A percentile compares a stretch with the other conserved stretches of the same genome.
phyloP scores from a whole-genome alignment of 164 flowering plant species.

The Dillenia turbinata region DNA sequence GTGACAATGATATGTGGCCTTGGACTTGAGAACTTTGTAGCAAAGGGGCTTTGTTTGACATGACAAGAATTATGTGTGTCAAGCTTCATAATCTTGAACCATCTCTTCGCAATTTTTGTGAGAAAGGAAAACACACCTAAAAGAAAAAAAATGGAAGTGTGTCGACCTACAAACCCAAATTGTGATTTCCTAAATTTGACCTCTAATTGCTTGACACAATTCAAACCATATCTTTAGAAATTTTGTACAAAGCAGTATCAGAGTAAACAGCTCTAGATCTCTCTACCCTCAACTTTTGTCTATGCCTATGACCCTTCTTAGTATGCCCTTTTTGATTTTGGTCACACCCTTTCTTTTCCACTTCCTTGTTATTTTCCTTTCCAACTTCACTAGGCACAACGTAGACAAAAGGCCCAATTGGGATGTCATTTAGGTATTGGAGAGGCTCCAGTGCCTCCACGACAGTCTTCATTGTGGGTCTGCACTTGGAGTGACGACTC shows the following conservation, averaged over 20 bases:
- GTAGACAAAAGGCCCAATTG: slow-evolving; percentile 55
- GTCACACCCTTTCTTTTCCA: slow-evolving; percentile 9
- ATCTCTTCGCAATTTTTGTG: too few species aligned
- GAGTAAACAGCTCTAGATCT: slow-evolving; percentile 43
- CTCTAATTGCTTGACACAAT: slow-evolving; percentile 9
- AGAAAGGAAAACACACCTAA: too few species aligned
- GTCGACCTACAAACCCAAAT: too few species aligned
- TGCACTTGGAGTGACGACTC: slow-evolving; percentile 49
- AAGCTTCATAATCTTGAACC: too few species aligned
- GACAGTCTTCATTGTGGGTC: slow-evolving; percentile 74
- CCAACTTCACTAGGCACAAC: slow-evolving; percentile 29
- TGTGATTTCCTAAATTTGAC: too few species aligned
- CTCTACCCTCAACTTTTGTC: slow-evolving; percentile 9
- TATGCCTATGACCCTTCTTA: slow-evolving; percentile 19
- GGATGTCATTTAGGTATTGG: slow-evolving; percentile 45
- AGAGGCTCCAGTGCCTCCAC: slow-evolving; percentile 60
- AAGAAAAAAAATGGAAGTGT: too few species aligned
- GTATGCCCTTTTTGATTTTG: slow-evolving; percentile 1
- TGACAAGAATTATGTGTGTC: too few species aligned
- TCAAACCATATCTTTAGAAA: slow-evolving; percentile 16
- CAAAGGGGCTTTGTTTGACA: too few species aligned
- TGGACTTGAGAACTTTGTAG: too few species aligned
- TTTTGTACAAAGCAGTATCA: slow-evolving; percentile 33
- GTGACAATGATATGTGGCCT: too few species aligned
- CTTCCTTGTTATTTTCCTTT: slow-evolving; percentile 3